Base-by-base conservation (phyloP, 1,284 basidiomycete genomes). In the Rhodotorula sp. region DNA sequence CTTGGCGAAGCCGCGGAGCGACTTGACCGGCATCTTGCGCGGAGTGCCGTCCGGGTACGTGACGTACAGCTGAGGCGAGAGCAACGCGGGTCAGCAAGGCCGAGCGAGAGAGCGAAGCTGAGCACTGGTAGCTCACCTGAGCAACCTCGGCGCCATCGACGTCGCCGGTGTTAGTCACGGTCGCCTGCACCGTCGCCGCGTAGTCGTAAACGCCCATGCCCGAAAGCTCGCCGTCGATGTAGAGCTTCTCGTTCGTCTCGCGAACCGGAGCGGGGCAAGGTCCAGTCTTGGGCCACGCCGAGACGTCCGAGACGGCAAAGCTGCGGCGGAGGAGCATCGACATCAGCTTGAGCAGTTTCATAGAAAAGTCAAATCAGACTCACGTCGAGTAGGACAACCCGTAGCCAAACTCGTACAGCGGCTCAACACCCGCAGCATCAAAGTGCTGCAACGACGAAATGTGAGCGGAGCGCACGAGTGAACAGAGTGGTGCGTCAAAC, bases 341-440 rank as follows among this genome's bases (percentile, higher is more conserved):
- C 14, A 21, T 16, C 54, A 14, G n/a, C 28, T n/a, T 26, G 10
- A 23, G n/a, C 8, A 6, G 4, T n/a, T 7, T n/a, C n/a, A 15
- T 15, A 8, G 3, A 28, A 10, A 14, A 55, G 15, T 16, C 4
- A 23, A 45, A 31, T 43, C 38, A 43, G 38, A 48, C 68, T n/a
- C 49, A 69, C 65, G 77, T 78, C 15, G 84, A 80, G 77, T 84
- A 84, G 58, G 78, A 72, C 38, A 84, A 75, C 16, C 84, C 84
- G 71, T 79, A 81, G 26, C 84, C 84, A 69, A 84, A 85, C 63
- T 81, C 81, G 76, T 76, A 84, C 2, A 82, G 78, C 34, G 84
- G 84, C 23, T 73, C 73, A 69, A 82, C 81, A 69, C 78, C 72
- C 54, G 82, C 76, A 55, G 77, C 72, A 21, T 62, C 61, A 31